These are phyloP conservation scores for Lotus japonicus DNA, from an alignment of 306 rosid genomes.

Conservation along the genomic window DNA sequence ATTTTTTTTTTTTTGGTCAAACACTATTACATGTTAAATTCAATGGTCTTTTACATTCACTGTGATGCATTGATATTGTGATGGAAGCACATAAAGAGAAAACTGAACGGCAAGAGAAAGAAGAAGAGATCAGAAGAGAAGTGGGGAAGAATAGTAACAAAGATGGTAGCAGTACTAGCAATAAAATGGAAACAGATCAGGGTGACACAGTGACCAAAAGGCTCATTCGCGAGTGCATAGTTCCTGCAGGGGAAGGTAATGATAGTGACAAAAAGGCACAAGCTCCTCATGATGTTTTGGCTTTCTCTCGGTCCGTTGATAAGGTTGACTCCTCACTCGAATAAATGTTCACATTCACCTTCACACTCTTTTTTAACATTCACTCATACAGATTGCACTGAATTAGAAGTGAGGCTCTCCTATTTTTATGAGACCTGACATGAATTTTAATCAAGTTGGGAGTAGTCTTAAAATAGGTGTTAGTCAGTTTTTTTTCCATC, in stretches of 20 bases:
- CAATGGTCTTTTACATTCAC: too few relatives aligned
- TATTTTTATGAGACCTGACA: too few relatives aligned
- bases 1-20: too few relatives aligned
- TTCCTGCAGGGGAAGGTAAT: not conserved
- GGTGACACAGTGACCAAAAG: conserved; percentile 16
- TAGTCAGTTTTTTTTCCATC: too few relatives aligned
- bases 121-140: not conserved
- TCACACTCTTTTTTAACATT: too few relatives aligned
- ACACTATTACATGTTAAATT: too few relatives aligned
- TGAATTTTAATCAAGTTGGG: too few relatives aligned
- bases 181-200: not conserved
- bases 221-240: conserved; percentile 29
- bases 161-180: not conserved
- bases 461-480: too few relatives aligned
- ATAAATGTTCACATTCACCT: too few relatives aligned
- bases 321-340: conserved; percentile 16
- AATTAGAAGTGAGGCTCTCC: too few relatives aligned
- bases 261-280: not conserved
- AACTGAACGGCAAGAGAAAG: conserved; percentile 16
- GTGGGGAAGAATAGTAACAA: not conserved
- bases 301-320: conserved; percentile 38
- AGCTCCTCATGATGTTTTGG: conserved; percentile 37
- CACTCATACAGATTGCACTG: too few relatives aligned
- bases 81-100: conserved; percentile 47
- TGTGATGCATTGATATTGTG: too few relatives aligned